Evolutionary conservation across 2,329 filamentous ascomycete species (phyloP).

Genomic region (Stemphylium vesicarium): DNA sequence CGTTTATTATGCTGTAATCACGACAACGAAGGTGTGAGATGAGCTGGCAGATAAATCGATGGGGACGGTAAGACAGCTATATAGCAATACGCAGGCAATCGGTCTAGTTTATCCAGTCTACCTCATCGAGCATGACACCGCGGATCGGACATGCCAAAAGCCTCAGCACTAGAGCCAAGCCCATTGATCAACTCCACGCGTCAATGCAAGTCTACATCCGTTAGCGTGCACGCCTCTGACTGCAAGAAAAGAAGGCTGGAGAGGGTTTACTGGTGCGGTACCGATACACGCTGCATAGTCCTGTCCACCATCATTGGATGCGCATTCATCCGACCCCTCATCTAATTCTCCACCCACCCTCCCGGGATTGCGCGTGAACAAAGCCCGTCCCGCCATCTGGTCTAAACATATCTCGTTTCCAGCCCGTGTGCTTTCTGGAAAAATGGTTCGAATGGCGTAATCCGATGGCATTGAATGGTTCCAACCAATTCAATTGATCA

Average conservation of each 20-base stretch:
- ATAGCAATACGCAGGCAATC: conserved; percentile 29
- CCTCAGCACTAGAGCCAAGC: conserved; percentile 26
- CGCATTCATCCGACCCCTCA: conserved; percentile 33
- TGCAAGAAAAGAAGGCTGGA: conserved; percentile 32
- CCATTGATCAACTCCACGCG: conserved; percentile 36
- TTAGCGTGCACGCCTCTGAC: conserved; percentile 30
- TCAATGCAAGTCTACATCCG: conserved; percentile 31
- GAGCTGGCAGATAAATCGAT: conserved; percentile 11
- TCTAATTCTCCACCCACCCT: conserved; percentile 22
- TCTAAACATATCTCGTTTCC: conserved; percentile 22
- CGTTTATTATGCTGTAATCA: conserved; percentile 25
- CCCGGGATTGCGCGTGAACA: conserved; percentile 15
- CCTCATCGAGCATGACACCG: conserved; percentile 31
- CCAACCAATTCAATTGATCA: neutral
- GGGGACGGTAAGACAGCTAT: conserved; percentile 34
- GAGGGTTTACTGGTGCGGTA: conserved; percentile 14
- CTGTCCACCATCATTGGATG: conserved; percentile 24
- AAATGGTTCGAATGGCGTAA: neutral
- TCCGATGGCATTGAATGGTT: neutral
- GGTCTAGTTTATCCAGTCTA: conserved; percentile 24
- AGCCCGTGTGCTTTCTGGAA: neutral
- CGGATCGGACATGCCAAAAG: conserved; percentile 25
- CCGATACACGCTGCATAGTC: conserved; percentile 15
- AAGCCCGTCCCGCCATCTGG: conserved; percentile 25
- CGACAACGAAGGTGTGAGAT: conserved; percentile 36